Conservation (phyloP, 1,139 yeast genomes). For the Kazachstania sp. region DNA sequence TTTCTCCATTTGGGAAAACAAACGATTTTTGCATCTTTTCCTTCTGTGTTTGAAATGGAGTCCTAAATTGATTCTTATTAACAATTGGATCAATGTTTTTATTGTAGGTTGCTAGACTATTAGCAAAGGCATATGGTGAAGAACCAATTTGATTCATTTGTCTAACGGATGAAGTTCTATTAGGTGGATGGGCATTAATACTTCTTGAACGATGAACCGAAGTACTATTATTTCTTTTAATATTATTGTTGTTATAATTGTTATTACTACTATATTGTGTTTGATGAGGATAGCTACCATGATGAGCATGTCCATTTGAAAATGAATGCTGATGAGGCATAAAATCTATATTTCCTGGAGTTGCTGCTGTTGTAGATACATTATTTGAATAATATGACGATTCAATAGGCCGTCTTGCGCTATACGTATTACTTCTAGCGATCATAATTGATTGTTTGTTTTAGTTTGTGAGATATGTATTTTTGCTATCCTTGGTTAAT, state of each 20-base stretch:
- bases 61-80: slow-evolving; percentile 6
- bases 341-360: neutral
- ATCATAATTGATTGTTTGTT: no score
- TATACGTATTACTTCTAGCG: slow-evolving; percentile 1
- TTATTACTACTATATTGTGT: neutral
- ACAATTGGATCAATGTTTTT: neutral
- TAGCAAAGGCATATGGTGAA: neutral
- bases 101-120: neutral
- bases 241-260: neutral
- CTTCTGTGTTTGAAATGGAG: slow-evolving; percentile 26
- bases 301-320: no score
- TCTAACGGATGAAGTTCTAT: neutral
- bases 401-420: neutral
- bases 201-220: neutral
- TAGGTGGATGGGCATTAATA: neutral
- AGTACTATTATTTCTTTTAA: neutral
- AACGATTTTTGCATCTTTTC: slow-evolving; percentile 24
- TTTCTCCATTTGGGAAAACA: slow-evolving; percentile 30
- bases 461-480: no score
- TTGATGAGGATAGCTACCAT: no score
- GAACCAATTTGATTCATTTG: neutral
- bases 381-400: no score
- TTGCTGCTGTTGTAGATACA: no score
- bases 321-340: neutral
- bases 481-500: no score